Percentiles rank a stretch among this genome's conserved stretches.
Conservation (phyloP, 495 filamentous ascomycete genomes). For the Clavariopsis aquatica region DNA sequence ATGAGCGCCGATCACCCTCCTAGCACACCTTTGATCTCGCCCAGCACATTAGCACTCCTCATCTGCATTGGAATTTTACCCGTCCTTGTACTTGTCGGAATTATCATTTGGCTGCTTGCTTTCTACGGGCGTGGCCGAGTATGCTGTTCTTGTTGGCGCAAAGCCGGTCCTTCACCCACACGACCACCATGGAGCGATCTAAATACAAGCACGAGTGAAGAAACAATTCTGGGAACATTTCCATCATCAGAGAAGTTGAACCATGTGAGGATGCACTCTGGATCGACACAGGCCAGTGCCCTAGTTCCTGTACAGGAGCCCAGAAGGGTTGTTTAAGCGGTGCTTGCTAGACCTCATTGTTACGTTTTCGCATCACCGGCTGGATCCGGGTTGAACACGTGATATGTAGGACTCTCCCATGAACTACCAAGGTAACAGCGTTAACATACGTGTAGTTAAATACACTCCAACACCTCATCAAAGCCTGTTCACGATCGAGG, state of each 20-base stretch:
- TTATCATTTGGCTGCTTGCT: slow-evolving; percentile 2
- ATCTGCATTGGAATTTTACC: slow-evolving; percentile 7
- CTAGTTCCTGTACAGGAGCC: background rate
- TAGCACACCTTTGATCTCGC: background rate
- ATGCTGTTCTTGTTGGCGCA: background rate
- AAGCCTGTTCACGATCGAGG: no score
- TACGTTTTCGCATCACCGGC: no score
- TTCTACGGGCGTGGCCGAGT: background rate
- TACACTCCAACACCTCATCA: no score
- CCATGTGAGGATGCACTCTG: background rate
- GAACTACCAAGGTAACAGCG: no score
- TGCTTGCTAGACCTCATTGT: no score
- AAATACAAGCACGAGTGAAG: background rate
- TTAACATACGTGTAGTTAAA: no score
- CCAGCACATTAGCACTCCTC: background rate
- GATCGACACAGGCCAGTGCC: background rate
- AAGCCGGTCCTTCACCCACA: background rate
- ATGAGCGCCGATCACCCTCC: background rate
- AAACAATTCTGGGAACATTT: background rate
- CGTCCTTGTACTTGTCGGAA: slow-evolving; percentile 20
- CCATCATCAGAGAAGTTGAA: background rate
- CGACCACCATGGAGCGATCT: background rate
- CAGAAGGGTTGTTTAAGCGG: background rate
- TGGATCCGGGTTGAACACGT: background rate
- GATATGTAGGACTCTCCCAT: no score